These are phyloP conservation scores for Coccomyxa subellipsoidea DNA, from an alignment of 163 green algal species.

Conservation along the genomic window DNA sequence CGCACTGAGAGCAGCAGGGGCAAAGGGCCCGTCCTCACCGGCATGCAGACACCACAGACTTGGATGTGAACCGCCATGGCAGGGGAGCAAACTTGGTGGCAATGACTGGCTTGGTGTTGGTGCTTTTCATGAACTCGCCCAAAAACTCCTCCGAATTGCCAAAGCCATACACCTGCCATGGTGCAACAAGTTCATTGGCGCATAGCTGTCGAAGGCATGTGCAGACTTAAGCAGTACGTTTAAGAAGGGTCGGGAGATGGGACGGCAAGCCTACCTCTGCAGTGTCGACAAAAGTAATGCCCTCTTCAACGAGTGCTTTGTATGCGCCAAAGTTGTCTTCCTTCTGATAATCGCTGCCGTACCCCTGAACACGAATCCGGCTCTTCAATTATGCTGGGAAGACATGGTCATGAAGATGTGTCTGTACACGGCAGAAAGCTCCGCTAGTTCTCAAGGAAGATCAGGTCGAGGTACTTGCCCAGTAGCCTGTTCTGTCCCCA, in stretches of 20 bases:
- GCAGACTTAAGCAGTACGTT: neutral
- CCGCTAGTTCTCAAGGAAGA: neutral
- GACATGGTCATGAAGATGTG: neutral
- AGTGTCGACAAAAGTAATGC: conserved; percentile 80
- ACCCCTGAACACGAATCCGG: neutral
- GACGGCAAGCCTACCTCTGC: conserved; percentile 53
- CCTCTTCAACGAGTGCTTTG: conserved; percentile 54
- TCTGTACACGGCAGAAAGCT: neutral
- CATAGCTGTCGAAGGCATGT: too few relatives aligned
- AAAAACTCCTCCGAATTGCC: neutral
- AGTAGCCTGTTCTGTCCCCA: conserved; percentile 51
- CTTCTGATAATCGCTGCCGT: neutral
- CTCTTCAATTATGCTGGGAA: neutral
- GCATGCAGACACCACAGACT: conserved; percentile 54
- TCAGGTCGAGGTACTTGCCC: neutral
- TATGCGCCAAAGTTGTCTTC: conserved; percentile 27
- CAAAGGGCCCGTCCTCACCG: too few relatives aligned
- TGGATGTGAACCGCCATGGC: conserved; percentile 63
- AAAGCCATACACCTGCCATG: neutral
- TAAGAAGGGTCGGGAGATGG: too few relatives aligned
- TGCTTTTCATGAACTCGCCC: conserved; percentile 65
- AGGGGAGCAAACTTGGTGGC: conserved; percentile 88
- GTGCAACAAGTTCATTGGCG: neutral
- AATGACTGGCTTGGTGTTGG: conserved; percentile 42
- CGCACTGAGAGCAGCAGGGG: too few relatives aligned